These are phyloP conservation scores for Skeletonema costatum DNA, from an alignment of 108 stramenopile species.

Conservation along the genomic window DNA sequence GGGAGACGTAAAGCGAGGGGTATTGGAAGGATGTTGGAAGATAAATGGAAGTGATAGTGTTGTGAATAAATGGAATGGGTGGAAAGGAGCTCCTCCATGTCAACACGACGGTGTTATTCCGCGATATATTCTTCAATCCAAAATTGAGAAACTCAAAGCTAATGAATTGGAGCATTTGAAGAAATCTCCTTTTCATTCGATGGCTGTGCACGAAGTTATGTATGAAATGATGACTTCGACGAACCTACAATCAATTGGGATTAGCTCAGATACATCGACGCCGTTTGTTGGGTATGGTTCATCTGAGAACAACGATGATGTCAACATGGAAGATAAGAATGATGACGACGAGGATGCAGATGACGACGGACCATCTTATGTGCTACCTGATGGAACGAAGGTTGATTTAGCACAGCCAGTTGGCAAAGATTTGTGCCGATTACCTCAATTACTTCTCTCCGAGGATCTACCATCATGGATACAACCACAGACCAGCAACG, in stretches of 20 bases:
- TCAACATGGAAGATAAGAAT: conserved; percentile 29
- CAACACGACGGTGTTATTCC: conserved; percentile 22
- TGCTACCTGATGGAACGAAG: conserved; percentile 73
- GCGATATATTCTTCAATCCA: conserved; percentile 11
- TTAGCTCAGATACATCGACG: conserved; percentile 1
- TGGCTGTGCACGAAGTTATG: conserved; percentile 81
- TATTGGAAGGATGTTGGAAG: conserved; percentile 31
- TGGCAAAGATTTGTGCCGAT: conserved; percentile 67
- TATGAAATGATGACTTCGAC: conserved; percentile 73
- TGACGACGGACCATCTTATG: conserved; percentile 32
- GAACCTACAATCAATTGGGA: conserved; percentile 23
- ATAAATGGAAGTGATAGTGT: not conserved
- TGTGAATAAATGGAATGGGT: conserved; percentile 52
- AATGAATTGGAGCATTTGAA: conserved; percentile 12
- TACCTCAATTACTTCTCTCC: conserved; percentile 70
- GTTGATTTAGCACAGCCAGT: conserved; percentile 54
- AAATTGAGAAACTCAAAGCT: conserved; percentile 2
- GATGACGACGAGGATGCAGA: conserved; percentile 14
- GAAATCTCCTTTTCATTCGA: conserved; percentile 55
- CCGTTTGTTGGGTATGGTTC: conserved; percentile 24
- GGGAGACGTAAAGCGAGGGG: conserved; percentile 47
- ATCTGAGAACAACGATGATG: conserved; percentile 14
- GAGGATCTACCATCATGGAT: conserved; percentile 57
- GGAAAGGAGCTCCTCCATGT: conserved; percentile 66
- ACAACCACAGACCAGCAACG: conserved; percentile 5